A percentile compares a stretch with the other conserved stretches of the same genome.
These are phyloP conservation scores for Beauveria sp. DNA, from an alignment of 2,329 filamentous ascomycete species.

Conservation along the genomic window DNA sequence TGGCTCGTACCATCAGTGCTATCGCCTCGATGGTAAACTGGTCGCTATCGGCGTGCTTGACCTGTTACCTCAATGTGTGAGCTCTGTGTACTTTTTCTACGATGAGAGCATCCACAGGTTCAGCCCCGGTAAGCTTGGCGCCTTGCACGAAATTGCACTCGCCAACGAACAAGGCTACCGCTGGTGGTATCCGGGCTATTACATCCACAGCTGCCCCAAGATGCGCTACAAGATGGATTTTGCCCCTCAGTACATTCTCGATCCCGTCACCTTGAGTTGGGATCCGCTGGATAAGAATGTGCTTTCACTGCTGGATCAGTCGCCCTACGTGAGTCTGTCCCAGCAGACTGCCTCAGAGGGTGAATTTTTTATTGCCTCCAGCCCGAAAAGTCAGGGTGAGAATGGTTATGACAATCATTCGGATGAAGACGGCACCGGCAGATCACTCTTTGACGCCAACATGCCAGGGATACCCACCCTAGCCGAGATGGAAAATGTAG, in stretches of 20 bases:
- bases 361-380: too few species aligned
- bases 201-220: constrained; percentile 73
- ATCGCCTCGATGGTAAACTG: constrained; percentile 66
- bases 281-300: constrained; percentile 47
- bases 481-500: constrained; percentile 43
- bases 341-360: constrained; percentile 17
- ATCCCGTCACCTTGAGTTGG: constrained; percentile 59
- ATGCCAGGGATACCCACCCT: constrained; percentile 61
- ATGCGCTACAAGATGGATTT: constrained; percentile 84
- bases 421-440: constrained; percentile 13
- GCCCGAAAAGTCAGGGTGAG: background rate
- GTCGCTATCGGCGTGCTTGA: constrained; percentile 73
- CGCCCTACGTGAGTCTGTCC: constrained; percentile 48
- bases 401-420: constrained; percentile 7
- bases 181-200: constrained; percentile 76
- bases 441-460: constrained; percentile 47
- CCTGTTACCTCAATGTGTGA: constrained; percentile 67
- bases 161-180: constrained; percentile 61
- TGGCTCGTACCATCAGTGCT: constrained; percentile 77
- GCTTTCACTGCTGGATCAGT: constrained; percentile 42
- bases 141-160: constrained; percentile 63
- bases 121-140: constrained; percentile 68
- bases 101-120: constrained; percentile 64
- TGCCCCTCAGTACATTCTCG: constrained; percentile 64
- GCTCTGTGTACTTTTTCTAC: constrained; percentile 78